phyloP scores from a whole-genome alignment of 768 basidiomycete species.

The Mycena polygramma region DNA sequence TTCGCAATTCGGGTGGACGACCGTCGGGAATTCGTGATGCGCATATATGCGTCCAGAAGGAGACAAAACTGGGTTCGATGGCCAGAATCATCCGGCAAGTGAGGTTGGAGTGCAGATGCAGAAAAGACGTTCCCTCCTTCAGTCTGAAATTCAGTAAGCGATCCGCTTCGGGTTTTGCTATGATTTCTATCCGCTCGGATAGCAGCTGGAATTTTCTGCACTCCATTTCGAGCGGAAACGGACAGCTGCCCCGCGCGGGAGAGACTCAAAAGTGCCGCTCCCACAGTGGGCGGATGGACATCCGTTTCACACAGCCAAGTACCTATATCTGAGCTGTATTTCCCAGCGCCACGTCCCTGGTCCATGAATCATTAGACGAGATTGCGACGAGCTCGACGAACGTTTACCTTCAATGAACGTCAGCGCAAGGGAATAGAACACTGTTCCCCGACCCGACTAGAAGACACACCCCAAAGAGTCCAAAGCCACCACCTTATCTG shows the following conservation, averaged over 20 bases:
- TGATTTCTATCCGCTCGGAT: slow-evolving; percentile 1
- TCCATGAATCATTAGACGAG: background rate
- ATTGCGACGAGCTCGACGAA: background rate
- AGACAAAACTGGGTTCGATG: background rate
- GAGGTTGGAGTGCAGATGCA: background rate
- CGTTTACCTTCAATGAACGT: slow-evolving; percentile 5
- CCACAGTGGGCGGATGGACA: background rate
- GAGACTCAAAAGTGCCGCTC: background rate
- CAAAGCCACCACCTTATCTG: slow-evolving; percentile 14
- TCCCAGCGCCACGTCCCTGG: slow-evolving; percentile 2
- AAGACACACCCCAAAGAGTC: slow-evolving; percentile 4
- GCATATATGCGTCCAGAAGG: background rate
- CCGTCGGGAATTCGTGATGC: slow-evolving; percentile 12
- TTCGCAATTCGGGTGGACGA: slow-evolving; percentile 21
- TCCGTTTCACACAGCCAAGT: background rate
- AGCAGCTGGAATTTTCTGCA: slow-evolving; percentile 6
- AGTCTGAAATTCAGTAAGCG: slow-evolving; percentile 4
- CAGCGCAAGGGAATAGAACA: slow-evolving; percentile 11
- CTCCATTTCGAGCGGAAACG: slow-evolving; percentile 6
- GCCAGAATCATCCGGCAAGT: slow-evolving; percentile 8
- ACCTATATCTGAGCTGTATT: background rate
- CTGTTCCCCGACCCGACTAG: slow-evolving; percentile 5
- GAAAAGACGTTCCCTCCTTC: background rate
- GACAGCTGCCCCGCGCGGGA: background rate
- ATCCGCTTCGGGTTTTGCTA: slow-evolving; percentile 18